Conservation (phyloP, 371 early-diverging fungal species). For the Phascolomyces articulosus region DNA sequence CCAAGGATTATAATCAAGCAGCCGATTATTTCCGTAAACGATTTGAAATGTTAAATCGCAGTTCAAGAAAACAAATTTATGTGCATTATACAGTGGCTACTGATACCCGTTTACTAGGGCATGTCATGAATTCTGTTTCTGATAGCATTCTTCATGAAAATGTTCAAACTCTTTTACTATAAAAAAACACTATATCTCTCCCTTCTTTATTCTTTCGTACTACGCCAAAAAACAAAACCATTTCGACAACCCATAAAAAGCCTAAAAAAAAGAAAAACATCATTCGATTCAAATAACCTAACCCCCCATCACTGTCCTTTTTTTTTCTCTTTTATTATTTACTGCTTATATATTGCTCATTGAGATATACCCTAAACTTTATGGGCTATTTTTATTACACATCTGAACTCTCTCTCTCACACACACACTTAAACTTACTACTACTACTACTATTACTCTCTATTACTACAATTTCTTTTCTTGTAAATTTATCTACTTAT, state of each 20-base stretch:
- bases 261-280: too few relatives aligned
- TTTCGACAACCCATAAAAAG: too few relatives aligned
- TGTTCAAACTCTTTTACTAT: constrained; percentile 23
- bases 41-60: constrained; percentile 39
- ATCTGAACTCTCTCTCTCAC: neutral
- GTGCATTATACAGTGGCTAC: constrained; percentile 66
- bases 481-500: neutral
- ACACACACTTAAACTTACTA: too few relatives aligned
- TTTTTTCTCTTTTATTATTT: neutral
- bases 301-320: neutral
- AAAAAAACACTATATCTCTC: neutral
- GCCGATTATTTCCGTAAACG: constrained; percentile 37
- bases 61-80: constrained; percentile 55
- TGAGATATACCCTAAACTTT: constrained; percentile 2
- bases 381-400: neutral
- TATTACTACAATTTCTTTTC: neutral
- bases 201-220: neutral
- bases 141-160: constrained; percentile 61
- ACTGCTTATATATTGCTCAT: neutral
- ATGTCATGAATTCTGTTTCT: constrained; percentile 62
- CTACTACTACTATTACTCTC: too few relatives aligned
- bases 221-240: too few relatives aligned
- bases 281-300: too few relatives aligned
- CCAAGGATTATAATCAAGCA: constrained; percentile 25
- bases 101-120: constrained; percentile 57